A percentile compares a stretch with the other conserved stretches of the same genome.
Conservation (phyloP, 2,329 filamentous ascomycete genomes). For the Emericellopsis atlantica region DNA sequence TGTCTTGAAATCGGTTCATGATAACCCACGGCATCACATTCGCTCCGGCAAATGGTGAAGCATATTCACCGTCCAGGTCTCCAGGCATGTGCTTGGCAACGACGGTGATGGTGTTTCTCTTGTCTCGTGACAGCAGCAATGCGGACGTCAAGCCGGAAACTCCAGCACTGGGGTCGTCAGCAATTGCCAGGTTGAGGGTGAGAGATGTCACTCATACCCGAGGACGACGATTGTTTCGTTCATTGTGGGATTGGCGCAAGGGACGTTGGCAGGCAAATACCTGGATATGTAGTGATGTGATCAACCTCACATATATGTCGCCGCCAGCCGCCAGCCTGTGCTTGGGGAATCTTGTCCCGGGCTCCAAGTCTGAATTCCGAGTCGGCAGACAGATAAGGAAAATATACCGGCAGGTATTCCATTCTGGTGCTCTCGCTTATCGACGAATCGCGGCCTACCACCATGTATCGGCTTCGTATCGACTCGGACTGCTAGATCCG, state of each 20-base stretch:
- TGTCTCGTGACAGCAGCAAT: conserved; percentile 19
- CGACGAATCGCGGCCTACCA: too few relatives aligned
- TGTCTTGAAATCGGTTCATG: conserved; percentile 4
- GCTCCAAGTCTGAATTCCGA: too few relatives aligned
- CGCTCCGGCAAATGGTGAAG: conserved; percentile 69
- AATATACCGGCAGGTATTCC: too few relatives aligned
- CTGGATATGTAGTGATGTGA: too few relatives aligned
- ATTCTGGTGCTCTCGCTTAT: too few relatives aligned
- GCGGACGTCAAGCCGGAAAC: conserved; percentile 27
- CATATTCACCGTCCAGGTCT: conserved; percentile 75
- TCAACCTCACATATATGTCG: too few relatives aligned
- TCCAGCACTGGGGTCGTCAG: conserved; percentile 13
- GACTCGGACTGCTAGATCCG: too few relatives aligned
- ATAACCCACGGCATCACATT: conserved; percentile 52
- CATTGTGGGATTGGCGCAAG: neutral
- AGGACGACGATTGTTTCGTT: conserved; percentile 1
- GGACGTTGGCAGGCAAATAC: too few relatives aligned
- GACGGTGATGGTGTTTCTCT: conserved; percentile 20
- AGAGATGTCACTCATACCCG: neutral
- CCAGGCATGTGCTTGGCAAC: conserved; percentile 70
- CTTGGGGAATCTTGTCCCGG: too few relatives aligned
- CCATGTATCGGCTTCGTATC: too few relatives aligned
- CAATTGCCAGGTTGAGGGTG: neutral
- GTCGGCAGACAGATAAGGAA: too few relatives aligned
- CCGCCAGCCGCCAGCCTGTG: too few relatives aligned